Evolutionary conservation across 176 grass and related monocot genomes (phyloP), one percentile per base, ranked within the genome.

Genomic region (Lolium multiflorum): DNA sequence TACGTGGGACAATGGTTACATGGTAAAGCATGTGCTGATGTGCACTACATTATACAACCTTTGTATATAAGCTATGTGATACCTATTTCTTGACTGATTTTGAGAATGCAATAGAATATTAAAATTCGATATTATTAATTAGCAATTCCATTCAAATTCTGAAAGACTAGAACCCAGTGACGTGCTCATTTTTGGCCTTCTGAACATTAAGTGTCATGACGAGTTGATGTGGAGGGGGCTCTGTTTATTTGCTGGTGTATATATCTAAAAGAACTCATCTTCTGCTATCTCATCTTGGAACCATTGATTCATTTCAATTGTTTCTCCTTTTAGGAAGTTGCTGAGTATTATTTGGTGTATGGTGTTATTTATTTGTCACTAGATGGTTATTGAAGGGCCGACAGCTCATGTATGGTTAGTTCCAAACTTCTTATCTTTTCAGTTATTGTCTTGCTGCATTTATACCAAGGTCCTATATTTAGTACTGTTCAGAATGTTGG

Each of bases 11-110:
- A 72, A 56, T 71, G 43, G 44, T 72, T 41, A 38, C 20, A 58
- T 69, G 58, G 65, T 77, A 77, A 84, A 90, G 25, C 24, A 86
- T 86, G 61, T 47, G 38, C 22, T 75, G 47, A 71, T 18, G 16
- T 39, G 24, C 63, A 69, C 56, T 65, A 74, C n/a, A 39, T 75
- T 65, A 64, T 81, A 47, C 35, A 74, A 70, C 39, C 44, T 81
- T 71, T 70, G 38, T 52, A n/a, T 49, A 82, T 70, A 77, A 63
- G 61, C 71, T 56, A 35, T 31, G 28, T 31, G 28, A 50, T 60
- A 11, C 41, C 54, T 61, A 28, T 48, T 74, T 84, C 0, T 75
- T 51, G 11, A 47, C 24, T 62, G 37, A 60, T 48, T 2, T 43
- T 62, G 16, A 48, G 16, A 35, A 62, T 74, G 7, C 2, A 55